Conservation (phyloP, 116 monocot species). For the Dioscorea cayenensis region DNA sequence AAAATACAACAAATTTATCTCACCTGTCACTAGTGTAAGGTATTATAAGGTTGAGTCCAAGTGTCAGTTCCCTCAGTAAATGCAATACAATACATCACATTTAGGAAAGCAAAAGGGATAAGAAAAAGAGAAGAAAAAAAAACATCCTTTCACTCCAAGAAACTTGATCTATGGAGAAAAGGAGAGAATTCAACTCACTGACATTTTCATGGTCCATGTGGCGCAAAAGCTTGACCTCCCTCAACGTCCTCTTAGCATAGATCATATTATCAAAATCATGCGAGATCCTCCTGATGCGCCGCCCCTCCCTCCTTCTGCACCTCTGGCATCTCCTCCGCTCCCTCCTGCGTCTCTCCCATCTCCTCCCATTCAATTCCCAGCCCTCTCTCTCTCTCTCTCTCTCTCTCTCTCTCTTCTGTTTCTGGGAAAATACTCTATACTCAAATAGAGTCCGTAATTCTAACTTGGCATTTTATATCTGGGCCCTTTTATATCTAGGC, state of each 20-base stretch:
- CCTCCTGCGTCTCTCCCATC: background rate
- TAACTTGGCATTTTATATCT: no score
- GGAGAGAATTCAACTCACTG: background rate
- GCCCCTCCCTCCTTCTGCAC: background rate
- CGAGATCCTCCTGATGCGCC: constrained; percentile 54
- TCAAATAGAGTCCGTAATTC: no score
- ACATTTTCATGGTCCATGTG: constrained; percentile 87
- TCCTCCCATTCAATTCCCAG: background rate
- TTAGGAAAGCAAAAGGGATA: no score
- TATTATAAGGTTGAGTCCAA: no score
- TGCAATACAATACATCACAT: no score
- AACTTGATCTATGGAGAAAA: background rate
- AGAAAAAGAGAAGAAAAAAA: no score
- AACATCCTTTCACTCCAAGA: background rate
- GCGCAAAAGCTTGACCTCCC: constrained; percentile 68
- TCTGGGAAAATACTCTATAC: no score
- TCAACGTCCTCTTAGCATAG: constrained; percentile 65
- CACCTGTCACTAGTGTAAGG: no score
- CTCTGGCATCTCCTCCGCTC: background rate
- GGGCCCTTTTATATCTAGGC: no score
- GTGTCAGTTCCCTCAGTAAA: no score
- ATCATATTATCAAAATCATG: constrained; percentile 75
- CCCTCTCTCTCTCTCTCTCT: background rate
- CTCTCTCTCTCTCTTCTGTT: no score
- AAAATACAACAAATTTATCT: no score